phyloP scores from a whole-genome alignment of 768 basidiomycete genomes.

The Auriscalpium microsporum region DNA sequence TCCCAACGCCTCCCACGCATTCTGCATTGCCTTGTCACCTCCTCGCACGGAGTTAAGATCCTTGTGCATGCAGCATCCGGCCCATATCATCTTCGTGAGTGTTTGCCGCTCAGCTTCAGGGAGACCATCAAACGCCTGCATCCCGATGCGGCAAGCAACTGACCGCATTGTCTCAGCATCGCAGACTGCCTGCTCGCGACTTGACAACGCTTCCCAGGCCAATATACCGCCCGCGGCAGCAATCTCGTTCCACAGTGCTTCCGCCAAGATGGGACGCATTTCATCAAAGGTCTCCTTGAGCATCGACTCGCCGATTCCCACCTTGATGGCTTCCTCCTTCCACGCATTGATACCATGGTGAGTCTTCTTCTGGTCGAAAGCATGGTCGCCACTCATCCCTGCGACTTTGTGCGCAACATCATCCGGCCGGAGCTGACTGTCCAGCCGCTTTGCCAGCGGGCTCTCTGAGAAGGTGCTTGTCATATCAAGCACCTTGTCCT shows the following conservation, averaged over 20 bases:
- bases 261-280: not conserved
- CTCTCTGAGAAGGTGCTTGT: not conserved
- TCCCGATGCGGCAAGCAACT: not conserved
- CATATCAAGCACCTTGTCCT: not conserved
- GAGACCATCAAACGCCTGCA: not conserved
- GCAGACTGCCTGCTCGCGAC: not conserved
- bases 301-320: not conserved
- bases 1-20: not conserved
- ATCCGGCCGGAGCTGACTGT: not conserved
- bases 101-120: not conserved
- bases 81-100: conserved; percentile 1
- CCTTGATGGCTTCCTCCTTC: not conserved
- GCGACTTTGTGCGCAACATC: not conserved
- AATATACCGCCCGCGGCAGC: not conserved
- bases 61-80: conserved; percentile 12
- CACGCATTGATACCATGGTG: not conserved
- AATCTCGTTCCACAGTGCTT: not conserved
- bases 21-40: conserved; percentile 1
- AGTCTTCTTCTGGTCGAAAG: conserved; percentile 7
- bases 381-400: conserved; percentile 4
- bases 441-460: not conserved
- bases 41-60: conserved; percentile 12
- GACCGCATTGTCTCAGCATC: not conserved
- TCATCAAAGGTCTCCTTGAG: not conserved
- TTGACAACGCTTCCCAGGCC: no score